Conservation (phyloP, 1,139 yeast species). For the Scheffersomyces illinoinensis region DNA sequence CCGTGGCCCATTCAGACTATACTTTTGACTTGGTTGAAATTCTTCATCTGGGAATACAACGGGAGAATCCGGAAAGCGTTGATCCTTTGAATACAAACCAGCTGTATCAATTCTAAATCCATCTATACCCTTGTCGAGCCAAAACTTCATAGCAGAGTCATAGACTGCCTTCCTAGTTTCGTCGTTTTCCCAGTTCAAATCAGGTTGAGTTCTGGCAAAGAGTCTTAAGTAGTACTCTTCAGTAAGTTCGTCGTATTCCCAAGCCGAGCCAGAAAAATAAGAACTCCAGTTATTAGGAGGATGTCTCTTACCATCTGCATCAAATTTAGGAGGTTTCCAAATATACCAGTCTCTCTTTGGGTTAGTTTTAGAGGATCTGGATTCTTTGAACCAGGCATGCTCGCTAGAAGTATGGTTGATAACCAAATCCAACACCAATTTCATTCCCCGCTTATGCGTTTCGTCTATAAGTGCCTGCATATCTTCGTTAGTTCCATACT, state of each 20-base stretch:
- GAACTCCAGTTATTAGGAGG: conserved; percentile 62
- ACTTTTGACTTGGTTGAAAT: conserved; percentile 38
- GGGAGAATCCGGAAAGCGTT: conserved; percentile 50
- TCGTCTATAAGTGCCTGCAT: conserved; percentile 50
- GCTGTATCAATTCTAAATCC: conserved; percentile 62
- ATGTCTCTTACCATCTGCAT: conserved; percentile 45
- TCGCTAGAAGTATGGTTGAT: conserved; percentile 59
- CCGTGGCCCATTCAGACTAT: conserved; percentile 49
- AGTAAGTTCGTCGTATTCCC: conserved; percentile 55
- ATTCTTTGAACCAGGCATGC: conserved; percentile 60
- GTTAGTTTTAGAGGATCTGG: conserved; percentile 48
- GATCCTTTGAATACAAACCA: conserved; percentile 52
- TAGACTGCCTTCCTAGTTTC: conserved; percentile 53
- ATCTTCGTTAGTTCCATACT: conserved; percentile 55
- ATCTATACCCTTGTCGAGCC: conserved; percentile 59
- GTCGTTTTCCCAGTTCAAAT: conserved; percentile 60
- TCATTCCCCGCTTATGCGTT: conserved; percentile 51
- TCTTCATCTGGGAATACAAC: conserved; percentile 39
- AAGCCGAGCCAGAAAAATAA: conserved; percentile 54
- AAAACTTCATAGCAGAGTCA: conserved; percentile 48
- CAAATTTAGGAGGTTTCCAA: conserved; percentile 53
- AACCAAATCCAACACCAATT: conserved; percentile 55
- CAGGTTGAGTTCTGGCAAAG: conserved; percentile 58
- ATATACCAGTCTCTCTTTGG: conserved; percentile 65
- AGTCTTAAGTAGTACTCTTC: conserved; percentile 54